Evolutionary conservation across 805 yeast genomes (phyloP).

Genomic region (Candida corydali): DNA sequence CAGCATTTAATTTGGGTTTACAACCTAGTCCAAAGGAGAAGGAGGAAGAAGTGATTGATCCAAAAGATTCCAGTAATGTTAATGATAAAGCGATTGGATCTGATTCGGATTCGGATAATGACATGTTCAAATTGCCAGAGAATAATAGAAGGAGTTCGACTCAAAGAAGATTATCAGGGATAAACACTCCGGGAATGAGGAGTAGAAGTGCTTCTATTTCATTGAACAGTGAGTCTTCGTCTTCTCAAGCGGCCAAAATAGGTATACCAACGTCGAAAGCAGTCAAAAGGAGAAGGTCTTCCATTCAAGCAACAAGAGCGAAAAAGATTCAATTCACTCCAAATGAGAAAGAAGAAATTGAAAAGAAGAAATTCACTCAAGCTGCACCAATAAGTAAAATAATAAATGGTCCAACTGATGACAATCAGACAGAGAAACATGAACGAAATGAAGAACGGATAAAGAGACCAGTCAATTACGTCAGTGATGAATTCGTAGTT

Average conservation of each 20-base stretch:
- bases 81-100: constrained; percentile 8
- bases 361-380: too few species aligned
- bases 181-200: constrained; percentile 20
- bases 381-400: constrained; percentile 5
- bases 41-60: constrained; percentile 22
- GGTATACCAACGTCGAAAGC: constrained; percentile 34
- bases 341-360: too few species aligned
- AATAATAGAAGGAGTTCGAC: constrained; percentile 22
- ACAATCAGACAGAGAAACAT: constrained; percentile 8
- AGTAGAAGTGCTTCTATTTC: constrained; percentile 29
- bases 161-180: constrained; percentile 36
- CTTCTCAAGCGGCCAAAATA: constrained; percentile 27
- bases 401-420: background rate
- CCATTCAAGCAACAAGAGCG: constrained; percentile 12
- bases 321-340: constrained; percentile 9
- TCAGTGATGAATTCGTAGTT: constrained; percentile 19
- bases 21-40: background rate
- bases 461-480: constrained; percentile 5
- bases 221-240: constrained; percentile 12
- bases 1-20: background rate
- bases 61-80: constrained; percentile 14
- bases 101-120: constrained; percentile 14
- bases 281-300: constrained; percentile 26
- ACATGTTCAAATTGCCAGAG: constrained; percentile 28
- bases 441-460: constrained; percentile 7